Conservation (phyloP, 2,329 filamentous ascomycete species). For the Blastomyces percursus region DNA sequence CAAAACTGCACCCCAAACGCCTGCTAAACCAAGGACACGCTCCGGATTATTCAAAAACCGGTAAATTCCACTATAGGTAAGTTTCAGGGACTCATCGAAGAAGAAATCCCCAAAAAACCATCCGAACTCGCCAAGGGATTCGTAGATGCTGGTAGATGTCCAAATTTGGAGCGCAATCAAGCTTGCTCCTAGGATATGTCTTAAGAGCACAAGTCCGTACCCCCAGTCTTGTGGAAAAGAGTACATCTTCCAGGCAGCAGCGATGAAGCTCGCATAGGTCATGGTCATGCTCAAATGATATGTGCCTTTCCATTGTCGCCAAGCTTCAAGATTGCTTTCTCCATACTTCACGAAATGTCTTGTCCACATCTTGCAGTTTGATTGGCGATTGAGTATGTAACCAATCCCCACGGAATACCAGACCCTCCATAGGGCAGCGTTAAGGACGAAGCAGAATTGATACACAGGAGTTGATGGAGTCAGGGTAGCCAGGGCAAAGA, state of each 20-base stretch:
- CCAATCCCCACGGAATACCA: slow-evolving; percentile 91
- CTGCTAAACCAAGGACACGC: slow-evolving; percentile 81
- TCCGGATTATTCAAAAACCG: slow-evolving; percentile 97
- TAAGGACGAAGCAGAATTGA: slow-evolving; percentile 67
- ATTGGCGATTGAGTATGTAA: slow-evolving; percentile 73
- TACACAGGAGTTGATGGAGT: slow-evolving; percentile 67
- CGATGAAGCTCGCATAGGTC: slow-evolving; percentile 79
- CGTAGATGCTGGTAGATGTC: slow-evolving; percentile 88
- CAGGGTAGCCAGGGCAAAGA: slow-evolving; percentile 59
- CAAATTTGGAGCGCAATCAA: slow-evolving; percentile 81
- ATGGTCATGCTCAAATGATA: slow-evolving; percentile 88
- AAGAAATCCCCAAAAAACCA: slow-evolving; percentile 99
- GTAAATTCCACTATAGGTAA: slow-evolving; percentile 96
- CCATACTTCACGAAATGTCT: slow-evolving; percentile 96
- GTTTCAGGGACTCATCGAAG: slow-evolving; percentile 75
- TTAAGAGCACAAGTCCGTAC: slow-evolving; percentile 72
- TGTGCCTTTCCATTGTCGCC: slow-evolving; percentile 94
- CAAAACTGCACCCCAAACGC: slow-evolving; percentile 88
- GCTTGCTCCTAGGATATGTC: slow-evolving; percentile 72
- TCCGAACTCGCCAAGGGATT: slow-evolving; percentile 91
- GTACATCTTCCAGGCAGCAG: slow-evolving; percentile 96
- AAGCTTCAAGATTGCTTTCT: slow-evolving; percentile 80
- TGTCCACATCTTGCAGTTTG: slow-evolving; percentile 86
- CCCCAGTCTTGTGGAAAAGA: slow-evolving; percentile 73
- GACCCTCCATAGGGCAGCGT: slow-evolving; percentile 71